phyloP scores from a whole-genome alignment of 2,329 filamentous ascomycete species.

The Parasarocladium wereldwijsianum region DNA sequence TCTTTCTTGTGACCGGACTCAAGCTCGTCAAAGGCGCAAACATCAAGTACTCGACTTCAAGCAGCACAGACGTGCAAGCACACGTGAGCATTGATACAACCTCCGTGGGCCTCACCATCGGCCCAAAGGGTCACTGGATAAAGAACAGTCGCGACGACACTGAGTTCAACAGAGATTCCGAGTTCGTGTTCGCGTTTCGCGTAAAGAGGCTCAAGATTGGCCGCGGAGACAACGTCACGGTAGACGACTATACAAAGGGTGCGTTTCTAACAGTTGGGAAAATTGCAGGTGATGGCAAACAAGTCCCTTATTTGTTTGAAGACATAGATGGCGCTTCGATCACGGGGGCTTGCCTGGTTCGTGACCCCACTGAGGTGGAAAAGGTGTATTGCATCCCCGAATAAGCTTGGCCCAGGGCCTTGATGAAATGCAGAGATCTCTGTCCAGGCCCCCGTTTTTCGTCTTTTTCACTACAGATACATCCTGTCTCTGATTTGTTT shows the following conservation, averaged over 20 bases:
- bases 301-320: neutral
- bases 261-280: slow-evolving; percentile 2
- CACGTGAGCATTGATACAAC: neutral
- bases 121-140: neutral
- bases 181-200: slow-evolving; percentile 6
- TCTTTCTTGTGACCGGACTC: slow-evolving; percentile 7
- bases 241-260: slow-evolving; percentile 4
- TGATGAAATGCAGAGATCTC: too few relatives aligned
- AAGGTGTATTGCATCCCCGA: too few relatives aligned
- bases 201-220: slow-evolving; percentile 3
- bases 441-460: too few relatives aligned
- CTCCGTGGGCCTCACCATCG: neutral
- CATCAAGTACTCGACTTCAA: neutral
- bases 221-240: neutral
- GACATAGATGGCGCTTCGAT: neutral
- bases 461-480: too few relatives aligned
- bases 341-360: neutral
- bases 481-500: too few relatives aligned
- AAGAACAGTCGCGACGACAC: neutral
- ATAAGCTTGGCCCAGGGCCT: too few relatives aligned
- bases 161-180: slow-evolving; percentile 3
- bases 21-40: slow-evolving; percentile 5
- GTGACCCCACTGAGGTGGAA: too few relatives aligned
- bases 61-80: neutral
- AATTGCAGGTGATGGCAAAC: neutral